These are phyloP conservation scores for Moesziomyces antarcticus DNA, from an alignment of 1,284 basidiomycete species.

Conservation along the genomic window DNA sequence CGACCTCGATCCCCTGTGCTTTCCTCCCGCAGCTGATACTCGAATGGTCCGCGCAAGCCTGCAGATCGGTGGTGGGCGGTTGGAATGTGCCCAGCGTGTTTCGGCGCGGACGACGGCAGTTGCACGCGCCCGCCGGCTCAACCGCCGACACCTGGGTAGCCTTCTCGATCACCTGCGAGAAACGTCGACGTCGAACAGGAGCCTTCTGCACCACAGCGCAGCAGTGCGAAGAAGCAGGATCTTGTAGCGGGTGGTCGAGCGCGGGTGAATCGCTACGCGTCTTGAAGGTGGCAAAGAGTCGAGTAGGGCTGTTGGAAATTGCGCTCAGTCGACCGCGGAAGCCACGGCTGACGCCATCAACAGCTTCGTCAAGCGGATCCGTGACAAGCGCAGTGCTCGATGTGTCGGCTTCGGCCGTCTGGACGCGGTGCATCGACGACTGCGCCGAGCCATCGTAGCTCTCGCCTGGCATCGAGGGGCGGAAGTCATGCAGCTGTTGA, in stretches of 20 bases:
- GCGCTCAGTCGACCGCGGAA: constrained; percentile 8
- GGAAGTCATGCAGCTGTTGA: constrained; percentile 37
- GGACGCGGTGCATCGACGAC: not conserved
- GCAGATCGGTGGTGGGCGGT: no score
- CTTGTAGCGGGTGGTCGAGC: constrained; percentile 13
- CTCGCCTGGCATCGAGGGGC: constrained; percentile 6
- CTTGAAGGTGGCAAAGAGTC: constrained; percentile 8
- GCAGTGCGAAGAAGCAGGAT: no score
- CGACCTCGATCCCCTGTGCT: constrained; percentile 11
- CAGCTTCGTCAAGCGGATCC: not conserved
- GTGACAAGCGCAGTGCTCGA: not conserved
- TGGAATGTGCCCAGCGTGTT: no score
- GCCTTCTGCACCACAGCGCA: not conserved
- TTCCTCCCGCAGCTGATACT: no score
- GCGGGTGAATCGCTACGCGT: constrained; percentile 4
- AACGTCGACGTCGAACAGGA: not conserved
- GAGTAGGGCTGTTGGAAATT: constrained; percentile 5
- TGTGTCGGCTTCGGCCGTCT: not conserved
- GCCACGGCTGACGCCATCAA: not conserved
- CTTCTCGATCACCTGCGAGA: constrained; percentile 10
- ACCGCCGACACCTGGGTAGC: no score
- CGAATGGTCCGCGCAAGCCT: no score
- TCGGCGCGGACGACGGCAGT: no score
- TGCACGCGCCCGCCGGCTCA: no score
- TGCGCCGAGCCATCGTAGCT: constrained; percentile 1